Evolutionary conservation across 1,284 basidiomycete species (phyloP).

Genomic region (Trametes sp.): DNA sequence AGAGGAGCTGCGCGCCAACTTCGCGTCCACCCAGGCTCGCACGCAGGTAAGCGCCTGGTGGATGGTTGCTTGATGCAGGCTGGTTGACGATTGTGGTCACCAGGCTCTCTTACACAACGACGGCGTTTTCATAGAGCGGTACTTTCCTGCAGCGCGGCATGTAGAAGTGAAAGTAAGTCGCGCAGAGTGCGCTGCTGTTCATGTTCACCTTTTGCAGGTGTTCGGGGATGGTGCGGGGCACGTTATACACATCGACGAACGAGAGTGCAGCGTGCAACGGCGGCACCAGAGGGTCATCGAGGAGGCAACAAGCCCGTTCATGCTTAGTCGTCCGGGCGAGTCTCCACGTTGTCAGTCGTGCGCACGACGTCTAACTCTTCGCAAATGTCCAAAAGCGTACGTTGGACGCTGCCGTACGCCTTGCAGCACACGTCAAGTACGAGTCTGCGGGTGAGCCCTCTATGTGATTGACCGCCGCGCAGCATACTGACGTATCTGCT

Average conservation of each 20-base stretch:
- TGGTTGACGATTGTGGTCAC: not conserved
- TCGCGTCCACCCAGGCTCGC: constrained; percentile 48
- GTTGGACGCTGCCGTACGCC: constrained; percentile 58
- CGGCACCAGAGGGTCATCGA: constrained; percentile 81
- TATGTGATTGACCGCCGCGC: too few relatives aligned
- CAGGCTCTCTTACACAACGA: constrained; percentile 61
- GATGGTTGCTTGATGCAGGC: not conserved
- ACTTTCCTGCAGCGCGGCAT: constrained; percentile 62
- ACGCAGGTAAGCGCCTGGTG: constrained; percentile 50
- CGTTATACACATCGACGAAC: constrained; percentile 72
- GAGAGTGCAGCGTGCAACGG: constrained; percentile 77
- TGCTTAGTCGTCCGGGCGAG: constrained; percentile 49
- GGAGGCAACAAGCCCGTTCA: constrained; percentile 67
- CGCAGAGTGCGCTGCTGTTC: not conserved
- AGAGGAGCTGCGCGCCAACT: constrained; percentile 49
- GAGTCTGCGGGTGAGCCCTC: constrained; percentile 61
- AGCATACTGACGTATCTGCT: not conserved
- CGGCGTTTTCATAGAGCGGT: constrained; percentile 70
- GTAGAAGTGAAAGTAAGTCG: constrained; percentile 68
- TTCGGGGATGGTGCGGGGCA: constrained; percentile 70
- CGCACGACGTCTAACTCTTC: not conserved
- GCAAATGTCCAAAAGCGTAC: constrained; percentile 55
- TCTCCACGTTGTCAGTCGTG: not conserved
- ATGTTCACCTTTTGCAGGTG: constrained; percentile 45
- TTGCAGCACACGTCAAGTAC: constrained; percentile 62